phyloP scores from a whole-genome alignment of 208 protist species.

The Phytomonas serpens region DNA sequence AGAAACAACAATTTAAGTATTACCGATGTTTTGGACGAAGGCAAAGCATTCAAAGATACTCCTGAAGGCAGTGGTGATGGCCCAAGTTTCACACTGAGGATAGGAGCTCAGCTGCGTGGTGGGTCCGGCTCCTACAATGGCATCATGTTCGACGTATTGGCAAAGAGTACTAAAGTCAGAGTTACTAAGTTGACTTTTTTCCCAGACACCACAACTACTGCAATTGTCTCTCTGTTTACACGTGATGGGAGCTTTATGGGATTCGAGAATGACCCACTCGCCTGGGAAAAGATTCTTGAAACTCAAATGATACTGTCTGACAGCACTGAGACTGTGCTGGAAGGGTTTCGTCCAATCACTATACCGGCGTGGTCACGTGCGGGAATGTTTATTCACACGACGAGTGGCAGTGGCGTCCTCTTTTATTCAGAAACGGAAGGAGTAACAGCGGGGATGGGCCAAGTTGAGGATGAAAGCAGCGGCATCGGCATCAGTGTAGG shows the following conservation, averaged over 20 bases:
- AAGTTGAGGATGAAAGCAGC: constrained; percentile 71
- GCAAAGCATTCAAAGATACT: constrained; percentile 39
- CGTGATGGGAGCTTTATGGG: constrained; percentile 71
- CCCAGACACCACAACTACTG: constrained; percentile 55
- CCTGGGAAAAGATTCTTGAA: constrained; percentile 54
- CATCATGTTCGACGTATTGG: constrained; percentile 89
- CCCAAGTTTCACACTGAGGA: constrained; percentile 45
- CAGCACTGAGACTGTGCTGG: constrained; percentile 40
- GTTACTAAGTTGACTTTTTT: constrained; percentile 73
- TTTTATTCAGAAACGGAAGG: constrained; percentile 80
- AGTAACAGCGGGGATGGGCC: constrained; percentile 50
- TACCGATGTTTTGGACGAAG: constrained; percentile 41
- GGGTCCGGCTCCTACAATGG: constrained; percentile 77
- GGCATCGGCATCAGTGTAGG: constrained; percentile 85
- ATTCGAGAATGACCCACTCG: constrained; percentile 30
- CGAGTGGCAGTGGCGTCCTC: constrained; percentile 65
- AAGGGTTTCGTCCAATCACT: constrained; percentile 63
- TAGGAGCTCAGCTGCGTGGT: constrained; percentile 36
- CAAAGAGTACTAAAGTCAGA: constrained; percentile 53
- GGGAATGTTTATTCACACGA: constrained; percentile 80
- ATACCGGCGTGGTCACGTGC: constrained; percentile 51
- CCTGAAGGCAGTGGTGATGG: constrained; percentile 33
- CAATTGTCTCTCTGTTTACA: constrained; percentile 59
- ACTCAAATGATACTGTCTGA: constrained; percentile 45
- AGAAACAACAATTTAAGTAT: constrained; percentile 15